Evolutionary conservation across 805 yeast species (phyloP), one percentile per base, ranked within the genome.

Genomic region (Grigorovia transvaalensis): DNA sequence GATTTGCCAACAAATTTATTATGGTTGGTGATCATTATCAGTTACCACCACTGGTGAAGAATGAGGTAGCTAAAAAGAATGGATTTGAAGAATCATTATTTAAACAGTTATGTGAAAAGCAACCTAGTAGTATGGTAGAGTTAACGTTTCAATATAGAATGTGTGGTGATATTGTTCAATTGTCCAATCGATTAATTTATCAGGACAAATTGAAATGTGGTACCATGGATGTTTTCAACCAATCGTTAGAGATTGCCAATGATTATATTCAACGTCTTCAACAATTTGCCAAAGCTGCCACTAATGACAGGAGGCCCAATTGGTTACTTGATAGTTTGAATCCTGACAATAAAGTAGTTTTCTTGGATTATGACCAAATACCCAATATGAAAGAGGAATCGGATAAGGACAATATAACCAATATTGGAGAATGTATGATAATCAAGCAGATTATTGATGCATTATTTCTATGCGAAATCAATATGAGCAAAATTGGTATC

Each of bases 11-110:
- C 46, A 85, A 78, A 65, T 93, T 91, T 64, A 76, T 93, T 1
- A 74, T 93, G 54, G 97, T 93, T n/a, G 99, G 99, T 9, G 99
- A 93, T 64, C 98, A 93, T 65, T 80, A 78, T 57, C 99, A 93
- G 66, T 72, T 93, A 27, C 95, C 97, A 2, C 99, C 99, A 0
- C 71, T 93, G 49, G 89, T 93, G 0, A 74, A 78, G 27, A 80
- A 80, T 58, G 77, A 82, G 0, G 77, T 75, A 18, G 96, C 97
- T 0, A 74, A 74, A 50, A 58, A 59, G 12, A 80, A 77, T 0
- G 70, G 70, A 1, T 69, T 93, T 9, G 85, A 85, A 41, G 75
- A 75, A 42, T 88, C 96, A 0, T 70, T 95, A 51, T 93, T 93
- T 70, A 82, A 80, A 62, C 71, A 76, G 2, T 73, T 93, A 44